Evolutionary conservation across 1,139 yeast species (phyloP), one percentile per base, ranked within the genome.

Genomic region (Pneumocystis sp.): DNA sequence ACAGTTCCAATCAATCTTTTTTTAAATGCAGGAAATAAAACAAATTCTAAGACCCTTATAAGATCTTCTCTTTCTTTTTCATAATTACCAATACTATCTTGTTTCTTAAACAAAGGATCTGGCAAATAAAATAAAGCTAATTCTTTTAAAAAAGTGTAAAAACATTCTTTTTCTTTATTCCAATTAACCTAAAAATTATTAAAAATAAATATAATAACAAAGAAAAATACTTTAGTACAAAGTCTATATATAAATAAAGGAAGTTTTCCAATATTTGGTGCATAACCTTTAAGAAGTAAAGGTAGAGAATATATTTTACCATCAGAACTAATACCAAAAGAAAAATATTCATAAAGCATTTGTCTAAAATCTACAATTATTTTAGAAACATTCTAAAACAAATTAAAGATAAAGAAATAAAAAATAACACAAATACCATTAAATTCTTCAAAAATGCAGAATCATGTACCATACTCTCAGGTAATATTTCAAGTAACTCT

Each of bases 291-390:
- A 59, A 88, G 69, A 1, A 93, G 74, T 74, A 91, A 75, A 0
- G 98, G 98, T 2, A 93, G 67, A 3, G 85, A 74, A 1, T 65
- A 67, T 1, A 90, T 69, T 37, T 70, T 71, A 0, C 79, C 78
- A 3, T 74, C 75, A 0, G 71, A 73, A 3, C 72, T 73, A 1
- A 85, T 70, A 7, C 73, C 76, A 4, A 91, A 78, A 17, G 81
- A 79, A 73, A 90, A 93, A 71, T 95, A 93, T 70, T 91, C 97
- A 10, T 76, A 72, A 65, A 87, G 79, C 98, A 95, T 93, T 17
- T 85, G 90, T 57, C 76, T 77, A 87, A 86, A 85, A 0, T 72
- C 74, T 61, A 77, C 71, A 1, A 86, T 70, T 0, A 68, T 70
- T 8, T 69, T 64, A 0, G 76, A 62, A 1, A 76, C 70, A 0